Evolutionary conservation across 2,329 filamentous ascomycete genomes (phyloP).

Genomic region (Fusarium hostae): DNA sequence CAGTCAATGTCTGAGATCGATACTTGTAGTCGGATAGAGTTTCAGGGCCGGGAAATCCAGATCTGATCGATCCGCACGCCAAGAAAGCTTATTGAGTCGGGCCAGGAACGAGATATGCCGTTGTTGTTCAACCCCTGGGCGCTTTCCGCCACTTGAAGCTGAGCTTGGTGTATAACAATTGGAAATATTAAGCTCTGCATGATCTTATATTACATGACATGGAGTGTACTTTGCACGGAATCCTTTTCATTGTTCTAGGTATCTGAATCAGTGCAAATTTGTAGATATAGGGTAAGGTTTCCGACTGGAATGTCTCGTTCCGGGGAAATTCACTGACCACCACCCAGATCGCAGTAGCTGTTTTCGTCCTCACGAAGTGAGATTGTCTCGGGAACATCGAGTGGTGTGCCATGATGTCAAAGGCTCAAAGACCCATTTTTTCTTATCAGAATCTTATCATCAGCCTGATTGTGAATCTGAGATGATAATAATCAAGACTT

Average conservation of each 20-base stretch:
- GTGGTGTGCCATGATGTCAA: too few relatives aligned
- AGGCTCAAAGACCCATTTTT: not conserved
- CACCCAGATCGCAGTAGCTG: not conserved
- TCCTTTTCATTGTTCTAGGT: not conserved
- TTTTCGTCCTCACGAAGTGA: not conserved
- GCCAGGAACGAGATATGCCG: constrained; percentile 17
- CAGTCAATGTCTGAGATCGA: constrained; percentile 3
- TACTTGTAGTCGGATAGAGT: constrained; percentile 7
- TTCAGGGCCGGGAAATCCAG: constrained; percentile 2
- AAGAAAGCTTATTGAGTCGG: not conserved
- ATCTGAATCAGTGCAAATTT: accelerated
- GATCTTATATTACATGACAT: not conserved
- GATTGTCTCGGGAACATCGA: not conserved
- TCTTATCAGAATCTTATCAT: not conserved
- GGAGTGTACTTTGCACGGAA: not conserved
- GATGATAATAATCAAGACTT: not conserved
- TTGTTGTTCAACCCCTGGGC: constrained; percentile 2
- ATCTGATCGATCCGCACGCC: not conserved
- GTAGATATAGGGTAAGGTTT: not conserved
- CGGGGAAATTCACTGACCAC: not conserved
- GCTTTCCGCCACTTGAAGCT: not conserved
- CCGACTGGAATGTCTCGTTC: not conserved
- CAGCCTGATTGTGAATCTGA: not conserved
- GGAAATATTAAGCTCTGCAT: not conserved
- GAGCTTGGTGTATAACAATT: not conserved